Evolutionary conservation across 106 monocot genomes (phyloP).

Genomic region (Narthecium ossifragum): DNA sequence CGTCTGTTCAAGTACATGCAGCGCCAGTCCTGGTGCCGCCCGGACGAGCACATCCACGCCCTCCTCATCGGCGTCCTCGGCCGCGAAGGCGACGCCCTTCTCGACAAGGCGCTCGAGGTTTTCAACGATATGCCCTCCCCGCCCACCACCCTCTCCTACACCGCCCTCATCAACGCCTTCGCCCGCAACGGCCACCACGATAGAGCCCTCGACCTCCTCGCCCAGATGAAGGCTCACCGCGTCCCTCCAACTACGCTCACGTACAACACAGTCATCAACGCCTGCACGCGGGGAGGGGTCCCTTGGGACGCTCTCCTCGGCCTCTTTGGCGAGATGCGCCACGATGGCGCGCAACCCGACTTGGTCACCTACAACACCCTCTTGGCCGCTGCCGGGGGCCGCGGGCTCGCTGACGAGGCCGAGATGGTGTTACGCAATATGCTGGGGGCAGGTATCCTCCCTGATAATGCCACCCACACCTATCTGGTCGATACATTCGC

Average conservation of each 20-base stretch:
- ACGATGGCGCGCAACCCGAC: constrained; percentile 76
- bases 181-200: constrained; percentile 63
- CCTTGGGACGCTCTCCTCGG: constrained; percentile 61
- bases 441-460: constrained; percentile 73
- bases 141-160: constrained; percentile 73
- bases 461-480: constrained; percentile 55
- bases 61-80: constrained; percentile 82
- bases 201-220: constrained; percentile 44
- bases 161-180: constrained; percentile 76
- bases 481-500: constrained; percentile 72
- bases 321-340: constrained; percentile 92
- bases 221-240: constrained; percentile 64
- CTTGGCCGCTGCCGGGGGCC: constrained; percentile 63
- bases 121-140: constrained; percentile 72
- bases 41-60: constrained; percentile 93
- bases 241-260: constrained; percentile 65
- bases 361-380: constrained; percentile 90
- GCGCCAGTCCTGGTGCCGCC: constrained; percentile 93
- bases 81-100: constrained; percentile 63
- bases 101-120: constrained; percentile 68
- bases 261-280: constrained; percentile 80
- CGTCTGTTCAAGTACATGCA: constrained; percentile 99
- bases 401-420: constrained; percentile 58
- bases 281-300: constrained; percentile 54
- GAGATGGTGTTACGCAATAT: constrained; percentile 75